Conservation (phyloP, 2,329 filamentous ascomycete genomes). For the Aspergillus pseudotamarii region DNA sequence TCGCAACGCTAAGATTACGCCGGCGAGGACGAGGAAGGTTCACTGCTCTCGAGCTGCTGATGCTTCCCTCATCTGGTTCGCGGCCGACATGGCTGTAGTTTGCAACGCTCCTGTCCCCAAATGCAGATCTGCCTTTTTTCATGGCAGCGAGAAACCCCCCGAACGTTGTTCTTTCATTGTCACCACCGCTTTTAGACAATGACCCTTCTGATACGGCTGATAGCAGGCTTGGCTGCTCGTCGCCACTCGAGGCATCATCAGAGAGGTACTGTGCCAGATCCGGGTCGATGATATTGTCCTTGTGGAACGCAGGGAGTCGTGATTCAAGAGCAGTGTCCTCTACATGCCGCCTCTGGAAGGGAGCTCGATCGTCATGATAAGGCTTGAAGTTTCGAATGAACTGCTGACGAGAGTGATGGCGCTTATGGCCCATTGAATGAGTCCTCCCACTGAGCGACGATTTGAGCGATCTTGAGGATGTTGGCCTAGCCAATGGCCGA, state of each 20-base stretch:
- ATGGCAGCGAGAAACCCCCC: slow-evolving; percentile 71
- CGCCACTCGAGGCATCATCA: slow-evolving; percentile 87
- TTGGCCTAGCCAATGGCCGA: slow-evolving; percentile 78
- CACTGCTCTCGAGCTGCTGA: slow-evolving; percentile 61
- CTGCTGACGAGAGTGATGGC: slow-evolving; percentile 86
- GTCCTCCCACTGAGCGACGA: slow-evolving; percentile 70
- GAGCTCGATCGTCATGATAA: slow-evolving; percentile 76
- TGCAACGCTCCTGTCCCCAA: slow-evolving; percentile 74
- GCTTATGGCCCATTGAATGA: slow-evolving; percentile 78
- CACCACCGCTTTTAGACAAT: slow-evolving; percentile 64
- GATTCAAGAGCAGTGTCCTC: slow-evolving; percentile 68
- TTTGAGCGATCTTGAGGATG: slow-evolving; percentile 85
- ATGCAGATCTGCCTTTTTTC: slow-evolving; percentile 72
- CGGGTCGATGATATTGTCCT: slow-evolving; percentile 97
- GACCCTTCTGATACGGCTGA: slow-evolving; percentile 68
- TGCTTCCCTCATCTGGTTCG: slow-evolving; percentile 66
- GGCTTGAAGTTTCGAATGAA: slow-evolving; percentile 75
- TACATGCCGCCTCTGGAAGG: slow-evolving; percentile 75
- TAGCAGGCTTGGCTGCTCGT: slow-evolving; percentile 88
- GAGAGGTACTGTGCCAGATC: slow-evolving; percentile 95
- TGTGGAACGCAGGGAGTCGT: slow-evolving; percentile 87
- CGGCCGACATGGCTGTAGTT: slow-evolving; percentile 71
- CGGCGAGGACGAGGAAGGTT: slow-evolving; percentile 68
- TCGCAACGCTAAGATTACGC: slow-evolving; percentile 82
- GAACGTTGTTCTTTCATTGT: slow-evolving; percentile 74